Evolutionary conservation across 2,329 filamentous ascomycete genomes (phyloP).

Genomic region (Colletotrichum destructivum): DNA sequence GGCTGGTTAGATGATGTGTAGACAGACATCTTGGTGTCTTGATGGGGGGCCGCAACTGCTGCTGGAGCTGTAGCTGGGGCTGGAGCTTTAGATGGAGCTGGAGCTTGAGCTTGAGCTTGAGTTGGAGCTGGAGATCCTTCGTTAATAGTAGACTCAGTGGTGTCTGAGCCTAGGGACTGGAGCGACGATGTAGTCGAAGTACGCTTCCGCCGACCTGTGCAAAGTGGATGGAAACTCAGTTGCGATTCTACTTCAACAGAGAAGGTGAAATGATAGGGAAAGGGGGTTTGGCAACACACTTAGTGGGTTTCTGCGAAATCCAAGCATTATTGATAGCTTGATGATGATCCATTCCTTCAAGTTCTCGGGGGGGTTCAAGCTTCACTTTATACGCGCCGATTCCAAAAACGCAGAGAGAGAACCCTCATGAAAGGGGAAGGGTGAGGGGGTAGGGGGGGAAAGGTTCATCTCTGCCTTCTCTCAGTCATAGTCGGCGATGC

Average conservation of each 20-base stretch:
- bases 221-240: not conserved
- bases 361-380: not conserved
- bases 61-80: too few species aligned
- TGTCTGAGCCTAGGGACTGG: conserved; percentile 20
- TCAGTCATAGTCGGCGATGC: not conserved
- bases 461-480: not conserved
- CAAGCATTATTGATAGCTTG: conserved; percentile 31
- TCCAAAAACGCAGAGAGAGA: not conserved
- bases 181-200: conserved; percentile 32
- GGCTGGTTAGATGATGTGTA: conserved; percentile 11
- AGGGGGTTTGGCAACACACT: conserved; percentile 18
- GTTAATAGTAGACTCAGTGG: conserved; percentile 20
- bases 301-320: conserved; percentile 39
- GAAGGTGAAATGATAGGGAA: not conserved
- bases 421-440: not conserved
- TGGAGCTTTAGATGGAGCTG: too few species aligned
- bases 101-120: too few species aligned
- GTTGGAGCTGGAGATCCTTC: not conserved
- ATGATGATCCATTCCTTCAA: not conserved
- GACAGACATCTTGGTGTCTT: conserved; percentile 26
- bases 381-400: conserved; percentile 3
- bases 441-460: too few species aligned
- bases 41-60: not conserved
- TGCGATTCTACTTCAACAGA: not conserved
- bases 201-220: conserved; percentile 32